Conservation (phyloP, 192 early-diverging fungal species). For the Bifiguratus adelaidae region DNA sequence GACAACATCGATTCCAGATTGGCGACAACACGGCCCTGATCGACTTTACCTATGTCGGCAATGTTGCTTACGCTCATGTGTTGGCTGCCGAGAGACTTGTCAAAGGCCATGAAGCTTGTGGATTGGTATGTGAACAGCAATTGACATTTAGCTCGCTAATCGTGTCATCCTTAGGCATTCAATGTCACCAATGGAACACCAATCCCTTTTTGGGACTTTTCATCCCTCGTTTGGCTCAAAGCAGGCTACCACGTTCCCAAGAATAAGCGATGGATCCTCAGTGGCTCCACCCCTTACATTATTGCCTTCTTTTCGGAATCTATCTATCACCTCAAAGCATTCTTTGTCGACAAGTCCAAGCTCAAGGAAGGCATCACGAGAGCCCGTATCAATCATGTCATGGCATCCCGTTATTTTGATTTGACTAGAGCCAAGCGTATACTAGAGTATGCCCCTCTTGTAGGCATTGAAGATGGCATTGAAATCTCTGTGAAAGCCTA, state of each 20-base stretch:
- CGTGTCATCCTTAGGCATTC: too few relatives aligned
- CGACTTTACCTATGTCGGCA: conserved; percentile 92
- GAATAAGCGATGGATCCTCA: conserved; percentile 45
- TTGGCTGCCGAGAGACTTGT: conserved; percentile 69
- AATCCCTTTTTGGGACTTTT: conserved; percentile 84
- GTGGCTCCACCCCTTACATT: conserved; percentile 26
- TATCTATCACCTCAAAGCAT: conserved; percentile 42
- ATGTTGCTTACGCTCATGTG: conserved; percentile 86
- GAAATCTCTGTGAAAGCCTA: conserved; percentile 18
- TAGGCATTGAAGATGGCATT: conserved; percentile 44
- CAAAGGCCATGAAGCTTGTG: too few relatives aligned
- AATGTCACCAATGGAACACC: conserved; percentile 89
- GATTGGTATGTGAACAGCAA: conserved; percentile 42
- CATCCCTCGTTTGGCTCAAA: conserved; percentile 55
- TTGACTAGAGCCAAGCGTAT: conserved; percentile 73
- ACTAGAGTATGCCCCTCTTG: conserved; percentile 38
- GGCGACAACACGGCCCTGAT: conserved; percentile 74
- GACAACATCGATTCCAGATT: conserved; percentile 64
- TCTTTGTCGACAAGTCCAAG: conserved; percentile 45
- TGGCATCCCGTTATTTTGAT: conserved; percentile 78
- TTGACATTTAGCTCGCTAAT: too few relatives aligned
- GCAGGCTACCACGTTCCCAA: conserved; percentile 43
- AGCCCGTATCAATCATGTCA: conserved; percentile 66
- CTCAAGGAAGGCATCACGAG: conserved; percentile 67
- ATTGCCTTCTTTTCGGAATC: conserved; percentile 55